A percentile compares a stretch with the other conserved stretches of the same genome.
Conservation (phyloP, 192 early-diverging fungal genomes). For the Coemansia sp. region DNA sequence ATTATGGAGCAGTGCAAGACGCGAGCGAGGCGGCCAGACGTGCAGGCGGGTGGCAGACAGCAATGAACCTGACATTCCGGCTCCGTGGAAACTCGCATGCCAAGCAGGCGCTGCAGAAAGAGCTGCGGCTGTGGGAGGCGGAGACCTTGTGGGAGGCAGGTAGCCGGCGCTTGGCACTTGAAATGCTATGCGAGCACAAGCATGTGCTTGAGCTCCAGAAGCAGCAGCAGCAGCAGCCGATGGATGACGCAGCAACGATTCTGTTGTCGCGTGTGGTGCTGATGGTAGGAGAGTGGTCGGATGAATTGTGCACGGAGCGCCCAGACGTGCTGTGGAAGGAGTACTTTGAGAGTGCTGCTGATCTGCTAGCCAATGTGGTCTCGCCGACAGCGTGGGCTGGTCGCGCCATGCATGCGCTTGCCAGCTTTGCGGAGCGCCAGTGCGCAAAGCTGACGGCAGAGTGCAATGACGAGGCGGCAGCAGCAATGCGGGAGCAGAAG, state of each 20-base stretch:
- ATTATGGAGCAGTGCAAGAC: conserved; percentile 28
- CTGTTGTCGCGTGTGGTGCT: conserved; percentile 38
- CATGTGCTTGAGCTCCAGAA: conserved; percentile 14
- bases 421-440: conserved; percentile 45
- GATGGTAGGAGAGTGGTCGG: conserved; percentile 48
- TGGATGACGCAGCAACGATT: conserved; percentile 16
- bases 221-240: background rate
- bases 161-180: conserved; percentile 29
- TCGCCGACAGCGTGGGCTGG: conserved; percentile 46
- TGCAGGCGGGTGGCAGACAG: conserved; percentile 40
- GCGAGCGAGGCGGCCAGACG: conserved; percentile 33
- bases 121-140: conserved; percentile 50
- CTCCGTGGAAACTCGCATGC: conserved; percentile 10
- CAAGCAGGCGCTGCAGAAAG: conserved; percentile 17
- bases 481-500: conserved; percentile 46
- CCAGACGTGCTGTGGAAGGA: conserved; percentile 46
- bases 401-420: conserved; percentile 42
- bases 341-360: conserved; percentile 44
- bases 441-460: conserved; percentile 37
- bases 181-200: conserved; percentile 40
- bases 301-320: conserved; percentile 39
- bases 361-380: conserved; percentile 22
- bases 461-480: conserved; percentile 33
- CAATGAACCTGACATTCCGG: conserved; percentile 46
- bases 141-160: conserved; percentile 52